phyloP scores from a whole-genome alignment of 2,329 filamentous ascomycete genomes.

The Stagonosporopsis rhizophila region DNA sequence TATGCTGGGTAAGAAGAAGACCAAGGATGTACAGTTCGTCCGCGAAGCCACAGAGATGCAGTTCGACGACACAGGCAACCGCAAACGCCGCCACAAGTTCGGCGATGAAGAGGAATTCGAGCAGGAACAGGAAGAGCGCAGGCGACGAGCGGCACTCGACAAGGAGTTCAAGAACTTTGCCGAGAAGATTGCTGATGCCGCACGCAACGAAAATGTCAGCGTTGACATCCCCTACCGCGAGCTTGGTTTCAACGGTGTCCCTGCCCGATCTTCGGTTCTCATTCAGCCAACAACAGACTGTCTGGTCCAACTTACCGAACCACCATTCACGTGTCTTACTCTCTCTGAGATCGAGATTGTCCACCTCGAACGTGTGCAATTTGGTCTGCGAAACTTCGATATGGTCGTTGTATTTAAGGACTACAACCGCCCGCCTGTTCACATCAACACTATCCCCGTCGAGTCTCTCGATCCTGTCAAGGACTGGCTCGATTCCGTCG shows the following conservation, averaged over 20 bases:
- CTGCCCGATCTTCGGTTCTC: slow-evolving; percentile 92
- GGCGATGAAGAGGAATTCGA: slow-evolving; percentile 99
- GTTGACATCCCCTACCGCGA: slow-evolving; percentile 98
- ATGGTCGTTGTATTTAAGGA: slow-evolving; percentile 99
- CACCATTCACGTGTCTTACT: slow-evolving; percentile 94
- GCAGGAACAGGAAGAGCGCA: slow-evolving; percentile 94
- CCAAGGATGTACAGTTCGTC: slow-evolving; percentile 98
- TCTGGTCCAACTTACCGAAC: slow-evolving; percentile 94
- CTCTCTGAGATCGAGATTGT: slow-evolving; percentile 96
- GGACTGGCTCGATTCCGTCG: slow-evolving; percentile 95
- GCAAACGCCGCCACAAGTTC: slow-evolving; percentile 96
- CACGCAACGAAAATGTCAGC: slow-evolving; percentile 86
- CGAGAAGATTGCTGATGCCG: slow-evolving; percentile 96
- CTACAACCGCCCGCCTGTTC: slow-evolving; percentile 85
- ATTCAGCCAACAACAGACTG: slow-evolving; percentile 97
- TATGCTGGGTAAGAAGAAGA: slow-evolving; percentile 98
- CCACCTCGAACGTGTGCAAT: slow-evolving; percentile 92
- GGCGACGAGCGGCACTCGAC: slow-evolving; percentile 89
- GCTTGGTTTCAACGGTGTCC: slow-evolving; percentile 95
- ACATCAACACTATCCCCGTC: slow-evolving; percentile 98
- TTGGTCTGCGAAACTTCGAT: slow-evolving; percentile 98
- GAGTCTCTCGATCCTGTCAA: slow-evolving; percentile 95
- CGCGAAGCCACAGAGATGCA: slow-evolving; percentile 97
- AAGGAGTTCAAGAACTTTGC: slow-evolving; percentile 95
- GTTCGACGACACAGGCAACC: slow-evolving; percentile 97